phyloP scores from a whole-genome alignment of 257 asterid genomes.

The Sherardia arvensis region DNA sequence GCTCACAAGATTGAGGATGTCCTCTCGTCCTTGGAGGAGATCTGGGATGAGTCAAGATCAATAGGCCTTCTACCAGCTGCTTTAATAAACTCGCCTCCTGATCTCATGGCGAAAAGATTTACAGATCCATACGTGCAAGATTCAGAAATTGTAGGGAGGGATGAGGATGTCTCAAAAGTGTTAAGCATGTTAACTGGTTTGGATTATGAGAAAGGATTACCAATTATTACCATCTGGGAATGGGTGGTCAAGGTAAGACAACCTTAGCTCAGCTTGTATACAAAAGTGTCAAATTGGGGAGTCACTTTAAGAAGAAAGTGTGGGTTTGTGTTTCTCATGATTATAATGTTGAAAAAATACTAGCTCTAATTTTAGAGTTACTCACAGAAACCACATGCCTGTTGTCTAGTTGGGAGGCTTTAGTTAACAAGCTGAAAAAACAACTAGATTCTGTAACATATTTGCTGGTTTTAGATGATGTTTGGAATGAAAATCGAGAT shows the following conservation, averaged over 20 bases:
- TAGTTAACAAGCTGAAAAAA: constrained; percentile 2
- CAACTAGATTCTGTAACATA: neutral
- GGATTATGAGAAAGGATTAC: neutral
- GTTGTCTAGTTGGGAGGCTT: constrained; percentile 9
- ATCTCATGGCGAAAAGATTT: neutral
- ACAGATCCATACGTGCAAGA: neutral
- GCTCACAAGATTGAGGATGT: neutral
- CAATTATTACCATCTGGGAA: constrained; percentile 8
- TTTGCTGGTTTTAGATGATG: constrained; percentile 21
- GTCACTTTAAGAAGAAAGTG: constrained; percentile 6
- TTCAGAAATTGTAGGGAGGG: constrained; percentile 1
- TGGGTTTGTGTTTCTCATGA: constrained; percentile 20
- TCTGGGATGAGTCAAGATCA: neutral
- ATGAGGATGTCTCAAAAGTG: neutral
- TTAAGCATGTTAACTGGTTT: neutral
- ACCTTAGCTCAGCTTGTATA: too few species aligned
- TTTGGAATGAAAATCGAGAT: too few species aligned
- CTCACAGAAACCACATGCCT: neutral
- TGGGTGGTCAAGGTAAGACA: too few species aligned
- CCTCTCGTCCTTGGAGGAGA: too few species aligned
- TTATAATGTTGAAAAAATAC: constrained; percentile 1
- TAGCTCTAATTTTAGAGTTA: constrained; percentile 8
- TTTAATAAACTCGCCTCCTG: neutral
- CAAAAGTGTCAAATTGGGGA: too few species aligned
- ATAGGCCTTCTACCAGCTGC: neutral